These are phyloP conservation scores for Funneliformis caledonium DNA, from an alignment of 371 early-diverging fungal genomes.

Conservation along the genomic window DNA sequence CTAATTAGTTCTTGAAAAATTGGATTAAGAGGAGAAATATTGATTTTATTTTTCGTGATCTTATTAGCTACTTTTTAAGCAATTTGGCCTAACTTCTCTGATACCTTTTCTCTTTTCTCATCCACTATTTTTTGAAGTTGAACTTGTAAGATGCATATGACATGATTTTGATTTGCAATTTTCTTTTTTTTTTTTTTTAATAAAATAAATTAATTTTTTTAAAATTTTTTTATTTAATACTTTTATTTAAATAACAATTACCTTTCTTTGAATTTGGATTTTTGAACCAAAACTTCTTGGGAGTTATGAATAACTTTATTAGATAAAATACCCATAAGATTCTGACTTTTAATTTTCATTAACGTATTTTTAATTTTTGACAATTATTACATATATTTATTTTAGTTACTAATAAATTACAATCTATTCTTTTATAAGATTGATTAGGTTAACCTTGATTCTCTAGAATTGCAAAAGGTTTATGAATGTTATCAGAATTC, in stretches of 20 bases:
- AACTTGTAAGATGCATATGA: neutral
- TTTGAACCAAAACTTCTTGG: neutral
- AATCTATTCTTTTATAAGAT: neutral
- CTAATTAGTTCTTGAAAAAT: conserved; percentile 6
- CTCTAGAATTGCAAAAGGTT: neutral
- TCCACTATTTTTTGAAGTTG: neutral
- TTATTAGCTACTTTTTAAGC: neutral
- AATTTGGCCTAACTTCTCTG: neutral
- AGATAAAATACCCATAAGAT: neutral
- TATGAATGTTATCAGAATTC: neutral
- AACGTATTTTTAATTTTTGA: neutral
- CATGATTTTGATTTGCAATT: neutral
- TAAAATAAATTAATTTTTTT: no score
- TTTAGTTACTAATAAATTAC: neutral
- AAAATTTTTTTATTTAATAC: neutral
- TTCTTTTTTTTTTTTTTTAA: no score
- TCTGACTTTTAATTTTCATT: neutral
- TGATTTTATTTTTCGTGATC: neutral
- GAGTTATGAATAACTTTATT: neutral
- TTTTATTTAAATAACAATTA: neutral
- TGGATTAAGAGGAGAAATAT: neutral
- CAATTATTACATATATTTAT: neutral
- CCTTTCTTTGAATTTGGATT: neutral
- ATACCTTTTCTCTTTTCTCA: neutral
- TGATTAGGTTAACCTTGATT: neutral